Conservation (phyloP, 2,329 filamentous ascomycete species). For the Chaetomiaceae sp. region DNA sequence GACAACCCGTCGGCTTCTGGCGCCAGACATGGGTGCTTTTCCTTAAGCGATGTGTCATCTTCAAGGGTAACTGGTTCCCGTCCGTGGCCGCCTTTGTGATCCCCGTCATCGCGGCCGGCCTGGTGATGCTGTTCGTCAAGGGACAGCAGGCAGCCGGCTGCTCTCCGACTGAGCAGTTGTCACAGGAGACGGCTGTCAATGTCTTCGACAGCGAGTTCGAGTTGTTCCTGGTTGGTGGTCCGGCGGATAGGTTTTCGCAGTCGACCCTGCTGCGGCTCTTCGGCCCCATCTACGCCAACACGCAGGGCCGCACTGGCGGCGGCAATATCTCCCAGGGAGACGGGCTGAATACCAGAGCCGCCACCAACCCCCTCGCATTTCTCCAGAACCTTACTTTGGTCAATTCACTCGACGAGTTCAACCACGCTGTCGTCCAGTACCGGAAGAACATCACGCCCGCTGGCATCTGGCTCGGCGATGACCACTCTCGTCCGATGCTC, state of each 20-base stretch:
- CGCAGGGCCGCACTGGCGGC: conserved; percentile 11
- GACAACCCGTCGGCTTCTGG: conserved; percentile 62
- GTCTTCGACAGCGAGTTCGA: conserved; percentile 35
- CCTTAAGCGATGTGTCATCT: conserved; percentile 69
- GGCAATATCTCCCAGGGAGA: neutral
- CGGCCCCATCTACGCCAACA: conserved; percentile 34
- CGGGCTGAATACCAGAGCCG: conserved; percentile 21
- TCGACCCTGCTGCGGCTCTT: conserved; percentile 33
- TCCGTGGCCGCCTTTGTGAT: conserved; percentile 70
- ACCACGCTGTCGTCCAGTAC: conserved; percentile 55
- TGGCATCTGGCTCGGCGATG: conserved; percentile 71
- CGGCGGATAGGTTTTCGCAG: conserved; percentile 37
- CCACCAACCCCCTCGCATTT: conserved; percentile 23
- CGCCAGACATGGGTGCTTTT: conserved; percentile 72
- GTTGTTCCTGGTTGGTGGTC: conserved; percentile 41
- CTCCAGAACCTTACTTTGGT: conserved; percentile 47
- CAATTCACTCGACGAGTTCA: conserved; percentile 63
- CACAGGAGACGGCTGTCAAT: conserved; percentile 36
- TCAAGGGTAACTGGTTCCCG: conserved; percentile 73
- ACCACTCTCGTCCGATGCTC: conserved; percentile 55
- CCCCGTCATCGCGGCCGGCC: conserved; percentile 71
- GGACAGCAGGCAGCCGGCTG: conserved; percentile 50
- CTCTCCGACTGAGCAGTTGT: conserved; percentile 43
- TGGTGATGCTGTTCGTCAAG: conserved; percentile 72
- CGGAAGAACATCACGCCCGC: conserved; percentile 68